A percentile compares a stretch with the other conserved stretches of the same genome.
These are phyloP conservation scores for Paecilomyces dactylethromorphus DNA, from an alignment of 2,329 filamentous ascomycete genomes.

Conservation along the genomic window DNA sequence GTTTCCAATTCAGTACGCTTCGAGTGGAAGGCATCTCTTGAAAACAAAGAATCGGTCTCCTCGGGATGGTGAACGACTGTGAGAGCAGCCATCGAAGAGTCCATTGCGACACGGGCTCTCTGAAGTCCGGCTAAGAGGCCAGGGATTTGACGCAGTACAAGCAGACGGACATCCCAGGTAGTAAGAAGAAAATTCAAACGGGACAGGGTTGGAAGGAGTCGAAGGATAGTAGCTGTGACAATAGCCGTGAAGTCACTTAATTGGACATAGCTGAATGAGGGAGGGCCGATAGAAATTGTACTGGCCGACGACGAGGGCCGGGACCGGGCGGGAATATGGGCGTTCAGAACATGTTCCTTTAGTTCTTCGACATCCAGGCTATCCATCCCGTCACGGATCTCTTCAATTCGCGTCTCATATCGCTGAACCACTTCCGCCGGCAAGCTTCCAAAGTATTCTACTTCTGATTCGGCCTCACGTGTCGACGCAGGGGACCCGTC, in stretches of 20 bases:
- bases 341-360: constrained; percentile 78
- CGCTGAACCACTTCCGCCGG: constrained; percentile 55
- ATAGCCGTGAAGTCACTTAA: constrained; percentile 88
- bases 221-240: constrained; percentile 85
- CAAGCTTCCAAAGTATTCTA: constrained; percentile 64
- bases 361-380: constrained; percentile 59
- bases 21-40: constrained; percentile 33
- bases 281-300: constrained; percentile 34
- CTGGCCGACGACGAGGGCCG: constrained; percentile 44
- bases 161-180: constrained; percentile 70
- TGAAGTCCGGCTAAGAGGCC: constrained; percentile 58
- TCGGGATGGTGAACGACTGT: constrained; percentile 17
- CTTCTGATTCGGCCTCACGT: constrained; percentile 17
- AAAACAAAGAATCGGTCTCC: constrained; percentile 21
- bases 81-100: constrained; percentile 25
- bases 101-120: constrained; percentile 25
- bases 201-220: constrained; percentile 74
- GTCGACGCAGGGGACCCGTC: constrained; percentile 6
- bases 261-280: constrained; percentile 51
- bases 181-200: constrained; percentile 66
- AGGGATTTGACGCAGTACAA: constrained; percentile 68
- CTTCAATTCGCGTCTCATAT: constrained; percentile 67
- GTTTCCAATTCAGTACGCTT: constrained; percentile 54
- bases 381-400: constrained; percentile 54
- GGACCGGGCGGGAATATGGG: constrained; percentile 62